Base-by-base conservation (phyloP, 176 grass and related monocot genomes). In the Chloris gayana region DNA sequence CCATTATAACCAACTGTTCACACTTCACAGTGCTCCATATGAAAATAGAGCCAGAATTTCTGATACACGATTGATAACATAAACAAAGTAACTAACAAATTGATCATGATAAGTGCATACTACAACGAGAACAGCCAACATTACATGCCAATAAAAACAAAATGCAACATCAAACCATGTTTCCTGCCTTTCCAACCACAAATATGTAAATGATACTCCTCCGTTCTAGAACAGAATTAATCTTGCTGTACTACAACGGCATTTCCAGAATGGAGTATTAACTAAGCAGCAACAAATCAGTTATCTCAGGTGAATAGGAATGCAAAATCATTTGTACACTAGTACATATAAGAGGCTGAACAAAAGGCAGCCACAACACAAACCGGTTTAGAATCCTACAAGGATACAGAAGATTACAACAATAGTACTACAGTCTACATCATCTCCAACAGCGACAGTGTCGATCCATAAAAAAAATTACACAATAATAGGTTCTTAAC, bases 401-500 rank as follows among this genome's bases (percentile, higher is more conserved):
- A n/a, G 75, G 59, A 19, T 87, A 33, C 19, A 42, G 7, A 62
- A 2, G 41, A 29, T 61, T 27, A 61, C 58, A 61, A 61, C 10
- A 76, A 64, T 44, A 70, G 64, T 14, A 37, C 53, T 21, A 37
- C 3, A 54, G 9, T 73, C 59, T 33, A 56, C 21, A 9, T 64
- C 13, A 9, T 25, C 57, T 58, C 29, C 22, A 70, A 53, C 72
- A 67, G 50, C 5, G 49, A 32, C 24, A 50, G 73, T 32, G 58
- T 25, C 7, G 2, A 17, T 65, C 19, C 46, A 1, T 21, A 1
- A 14, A 70, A 41, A 37, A 3, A 27, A 37, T 8, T 29, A 74
- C 79, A 87, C 12, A 35, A 26, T 41, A 63, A 71, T 41, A 71
- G 42, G 64, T 82, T 75, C 18, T 77, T 35, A 54, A 21, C 73